Percentiles rank a stretch among this genome's conserved stretches.
These are phyloP conservation scores for Coccomyxa sp. DNA, from an alignment of 139 green algal genomes.

Conservation along the genomic window DNA sequence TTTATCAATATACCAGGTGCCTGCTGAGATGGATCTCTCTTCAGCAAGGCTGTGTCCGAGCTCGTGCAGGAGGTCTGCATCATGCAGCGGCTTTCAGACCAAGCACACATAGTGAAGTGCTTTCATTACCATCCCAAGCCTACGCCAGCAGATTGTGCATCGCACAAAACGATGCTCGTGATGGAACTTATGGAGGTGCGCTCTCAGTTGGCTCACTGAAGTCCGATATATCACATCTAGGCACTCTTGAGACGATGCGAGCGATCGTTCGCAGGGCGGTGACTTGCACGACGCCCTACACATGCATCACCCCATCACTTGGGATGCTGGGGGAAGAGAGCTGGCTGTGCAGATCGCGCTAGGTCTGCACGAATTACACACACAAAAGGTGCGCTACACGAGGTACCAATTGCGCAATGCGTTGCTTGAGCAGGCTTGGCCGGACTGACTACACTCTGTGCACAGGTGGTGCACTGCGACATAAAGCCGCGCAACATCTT, in stretches of 20 bases:
- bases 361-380: neutral
- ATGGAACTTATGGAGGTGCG: neutral
- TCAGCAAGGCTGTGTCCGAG: no score
- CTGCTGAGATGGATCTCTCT: neutral
- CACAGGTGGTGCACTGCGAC: slow-evolving; percentile 5
- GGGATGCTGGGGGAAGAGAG: neutral
- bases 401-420: no score
- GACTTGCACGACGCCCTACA: neutral
- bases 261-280: neutral
- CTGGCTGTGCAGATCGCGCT: neutral
- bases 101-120: neutral
- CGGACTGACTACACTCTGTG: no score
- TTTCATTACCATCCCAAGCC: neutral
- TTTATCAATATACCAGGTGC: no score
- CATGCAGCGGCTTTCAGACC: neutral
- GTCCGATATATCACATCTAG: neutral
- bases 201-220: neutral
- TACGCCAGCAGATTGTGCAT: neutral
- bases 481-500: slow-evolving; percentile 7
- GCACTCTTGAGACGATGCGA: neutral
- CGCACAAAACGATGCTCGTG: neutral
- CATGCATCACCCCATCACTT: neutral
- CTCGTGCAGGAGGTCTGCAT: neutral
- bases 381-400: neutral
- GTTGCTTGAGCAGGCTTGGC: no score